Base-by-base conservation (phyloP, 345 rosid genomes). In the Rhodomyrtus tomentosa region DNA sequence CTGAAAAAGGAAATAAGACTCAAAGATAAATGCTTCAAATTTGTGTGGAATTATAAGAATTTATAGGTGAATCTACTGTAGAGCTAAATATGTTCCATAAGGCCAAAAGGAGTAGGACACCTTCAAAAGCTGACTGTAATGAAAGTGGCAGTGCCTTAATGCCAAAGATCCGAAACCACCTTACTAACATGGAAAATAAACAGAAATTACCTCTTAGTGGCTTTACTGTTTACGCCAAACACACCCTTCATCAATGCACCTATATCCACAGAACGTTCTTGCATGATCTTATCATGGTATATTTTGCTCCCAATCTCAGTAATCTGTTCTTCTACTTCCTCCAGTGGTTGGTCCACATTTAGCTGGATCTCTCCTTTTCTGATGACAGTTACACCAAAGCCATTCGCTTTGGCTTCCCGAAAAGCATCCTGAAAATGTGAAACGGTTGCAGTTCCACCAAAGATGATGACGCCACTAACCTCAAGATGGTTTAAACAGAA, bases 391-490 rank as follows among this genome's bases (percentile, higher is more conserved):
- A 96, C 96, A 82, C 93, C 87, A 53, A 95, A 96, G 50, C 96
- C 96, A 80, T 91, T 96, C 50, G 92, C 96, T 89, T 93, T 96
- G 87, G 98, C 98, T 88, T 95, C 98, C 85, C 98, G 88, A 87
- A 89, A 93, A 80, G 96, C 92, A 88, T 96, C 98, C 99, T 96
- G 85, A 51, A 55, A 56, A 76, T 36, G 49, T 18, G 21, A 36
- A 68, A 8, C 45, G 18, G 4, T 68, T 68, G 0, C 76, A 36
- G 76, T 68, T 68, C 76, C 45, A 32, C 25, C 38, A 36, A 24
- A 68, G 14, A 68, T 68, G 25, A 36, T 68, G 76, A 68, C 11
- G 11, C 76, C 76, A 68, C 24, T 0, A 13, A 36, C 45, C 76
- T 36, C 76, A 8, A 68, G 8, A 68, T 18, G 45, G 76, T 68